Evolutionary conservation across 352 stramenopile species (phyloP).

Genomic region (Phytophthora crassamura): DNA sequence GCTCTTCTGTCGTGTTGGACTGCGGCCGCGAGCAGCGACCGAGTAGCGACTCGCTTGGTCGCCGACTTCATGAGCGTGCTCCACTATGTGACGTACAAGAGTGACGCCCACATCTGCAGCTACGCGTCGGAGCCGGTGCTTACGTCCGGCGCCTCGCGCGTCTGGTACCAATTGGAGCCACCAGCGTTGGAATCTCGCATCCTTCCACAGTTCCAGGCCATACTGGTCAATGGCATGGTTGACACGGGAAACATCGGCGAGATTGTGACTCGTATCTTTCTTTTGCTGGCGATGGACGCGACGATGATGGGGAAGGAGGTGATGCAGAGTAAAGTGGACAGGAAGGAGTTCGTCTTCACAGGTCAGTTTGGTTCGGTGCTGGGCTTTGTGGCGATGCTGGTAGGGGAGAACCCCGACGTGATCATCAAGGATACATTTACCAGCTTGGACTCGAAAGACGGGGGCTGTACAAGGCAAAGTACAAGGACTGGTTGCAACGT

Average conservation of each 20-base stretch:
- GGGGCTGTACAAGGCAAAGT: neutral
- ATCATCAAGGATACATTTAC: neutral
- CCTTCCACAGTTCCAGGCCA: slow-evolving; percentile 2
- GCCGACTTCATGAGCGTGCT: too few species aligned
- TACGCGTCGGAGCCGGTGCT: too few species aligned
- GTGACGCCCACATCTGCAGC: too few species aligned
- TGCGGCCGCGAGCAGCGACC: too few species aligned
- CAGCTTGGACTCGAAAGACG: neutral
- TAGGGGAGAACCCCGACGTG: neutral
- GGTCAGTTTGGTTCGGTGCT: neutral
- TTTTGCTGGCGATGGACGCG: slow-evolving; percentile 8
- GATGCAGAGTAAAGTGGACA: neutral
- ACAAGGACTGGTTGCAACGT: neutral
- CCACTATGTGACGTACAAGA: too few species aligned
- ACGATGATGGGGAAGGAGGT: neutral
- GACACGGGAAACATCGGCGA: slow-evolving; percentile 6
- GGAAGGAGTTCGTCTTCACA: neutral
- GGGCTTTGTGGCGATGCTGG: neutral
- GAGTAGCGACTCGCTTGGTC: too few species aligned
- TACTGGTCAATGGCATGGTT: slow-evolving; percentile 1
- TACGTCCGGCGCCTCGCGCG: too few species aligned
- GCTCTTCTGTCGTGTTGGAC: too few species aligned
- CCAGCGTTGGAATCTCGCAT: neutral
- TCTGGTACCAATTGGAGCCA: too few species aligned
- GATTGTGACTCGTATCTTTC: too few species aligned